Evolutionary conservation across 768 basidiomycete species (phyloP).

Genomic region (Lentinula edodes): DNA sequence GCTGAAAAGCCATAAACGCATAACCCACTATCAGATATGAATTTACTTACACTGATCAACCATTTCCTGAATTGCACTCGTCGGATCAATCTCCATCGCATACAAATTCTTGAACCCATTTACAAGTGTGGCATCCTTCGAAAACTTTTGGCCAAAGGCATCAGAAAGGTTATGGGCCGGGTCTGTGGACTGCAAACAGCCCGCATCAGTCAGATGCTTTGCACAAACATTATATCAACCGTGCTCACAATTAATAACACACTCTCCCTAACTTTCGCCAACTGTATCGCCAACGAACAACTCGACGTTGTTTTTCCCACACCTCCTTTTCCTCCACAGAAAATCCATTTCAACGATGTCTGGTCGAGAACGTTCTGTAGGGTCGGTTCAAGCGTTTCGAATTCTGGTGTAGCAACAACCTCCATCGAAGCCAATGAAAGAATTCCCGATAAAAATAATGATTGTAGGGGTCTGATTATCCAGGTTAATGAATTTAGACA

Average conservation of each 20-base stretch:
- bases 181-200: constrained; percentile 78
- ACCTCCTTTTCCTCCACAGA: constrained; percentile 99
- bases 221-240: no score
- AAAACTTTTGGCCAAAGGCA: constrained; percentile 98
- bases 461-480: no score
- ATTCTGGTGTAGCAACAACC: not conserved
- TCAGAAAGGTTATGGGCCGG: constrained; percentile 99
- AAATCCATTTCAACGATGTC: constrained; percentile 94
- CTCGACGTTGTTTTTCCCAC: constrained; percentile 99
- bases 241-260: constrained; percentile 87
- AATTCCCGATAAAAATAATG: no score
- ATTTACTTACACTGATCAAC: constrained; percentile 80
- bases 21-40: not conserved
- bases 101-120: constrained; percentile 95
- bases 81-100: constrained; percentile 99
- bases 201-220: not conserved
- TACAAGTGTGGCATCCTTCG: constrained; percentile 96
- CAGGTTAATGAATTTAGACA: no score
- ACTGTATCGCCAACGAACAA: constrained; percentile 95
- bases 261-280: constrained; percentile 86
- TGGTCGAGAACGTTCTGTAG: constrained; percentile 96
- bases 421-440: not conserved
- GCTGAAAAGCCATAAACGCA: constrained; percentile 35
- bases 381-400: constrained; percentile 57
- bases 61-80: constrained; percentile 98